These are phyloP conservation scores for Suillus spraguei DNA, from an alignment of 768 basidiomycete genomes.

Conservation along the genomic window DNA sequence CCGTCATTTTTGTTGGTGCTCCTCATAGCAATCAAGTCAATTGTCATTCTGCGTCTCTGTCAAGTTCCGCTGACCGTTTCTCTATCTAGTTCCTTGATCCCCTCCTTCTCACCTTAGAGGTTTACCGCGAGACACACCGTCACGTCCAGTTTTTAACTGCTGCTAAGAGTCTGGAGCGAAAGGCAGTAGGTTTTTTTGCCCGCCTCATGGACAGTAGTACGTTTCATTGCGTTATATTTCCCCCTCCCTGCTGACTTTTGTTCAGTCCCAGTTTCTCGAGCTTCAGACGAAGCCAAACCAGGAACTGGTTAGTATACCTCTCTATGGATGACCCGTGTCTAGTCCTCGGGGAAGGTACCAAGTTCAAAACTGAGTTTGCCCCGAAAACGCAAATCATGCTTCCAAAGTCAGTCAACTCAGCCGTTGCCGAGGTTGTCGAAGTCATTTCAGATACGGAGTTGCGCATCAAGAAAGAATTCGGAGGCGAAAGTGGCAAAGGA, in stretches of 20 bases:
- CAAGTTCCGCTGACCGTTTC: slow-evolving; percentile 17
- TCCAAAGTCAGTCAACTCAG: slow-evolving; percentile 75
- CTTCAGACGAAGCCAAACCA: slow-evolving; percentile 79
- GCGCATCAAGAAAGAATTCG: slow-evolving; percentile 84
- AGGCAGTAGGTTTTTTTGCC: slow-evolving; percentile 79
- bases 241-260: slow-evolving; percentile 16
- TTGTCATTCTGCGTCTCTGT: slow-evolving; percentile 12
- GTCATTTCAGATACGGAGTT: slow-evolving; percentile 88
- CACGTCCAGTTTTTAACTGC: slow-evolving; percentile 88
- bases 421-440: slow-evolving; percentile 82
- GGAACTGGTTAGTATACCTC: slow-evolving; percentile 75
- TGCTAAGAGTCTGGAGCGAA: slow-evolving; percentile 83
- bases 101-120: slow-evolving; percentile 80
- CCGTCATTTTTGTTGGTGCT: slow-evolving; percentile 91
- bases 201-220: slow-evolving; percentile 87
- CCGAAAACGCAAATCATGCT: slow-evolving; percentile 88
- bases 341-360: slow-evolving; percentile 82
- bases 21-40: slow-evolving; percentile 90
- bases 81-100: slow-evolving; percentile 84
- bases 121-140: slow-evolving; percentile 80
- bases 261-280: slow-evolving; percentile 90
- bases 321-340: slow-evolving; percentile 77
- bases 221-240: slow-evolving; percentile 25
- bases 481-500: slow-evolving; percentile 76
- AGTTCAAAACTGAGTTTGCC: slow-evolving; percentile 70